phyloP scores from a whole-genome alignment of 768 basidiomycete genomes.

The Macrolepiota dolichaula region DNA sequence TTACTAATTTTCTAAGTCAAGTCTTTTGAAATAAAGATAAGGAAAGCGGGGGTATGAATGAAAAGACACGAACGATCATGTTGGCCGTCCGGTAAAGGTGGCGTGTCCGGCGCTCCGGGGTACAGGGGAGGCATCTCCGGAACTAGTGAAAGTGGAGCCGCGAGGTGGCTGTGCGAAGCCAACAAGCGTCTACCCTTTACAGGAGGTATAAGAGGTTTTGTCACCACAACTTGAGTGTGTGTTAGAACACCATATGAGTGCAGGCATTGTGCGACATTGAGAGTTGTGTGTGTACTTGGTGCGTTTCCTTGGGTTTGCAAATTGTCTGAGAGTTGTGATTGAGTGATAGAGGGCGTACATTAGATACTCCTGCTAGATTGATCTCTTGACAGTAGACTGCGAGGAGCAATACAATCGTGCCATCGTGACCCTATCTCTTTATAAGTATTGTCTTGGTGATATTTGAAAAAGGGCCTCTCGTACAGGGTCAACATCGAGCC shows the following conservation, averaged over 20 bases:
- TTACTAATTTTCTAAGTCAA: too few species aligned
- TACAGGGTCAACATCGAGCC: slow-evolving; percentile 70
- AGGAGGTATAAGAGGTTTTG: slow-evolving; percentile 67
- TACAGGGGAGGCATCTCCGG: too few species aligned
- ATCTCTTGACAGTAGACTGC: slow-evolving; percentile 66
- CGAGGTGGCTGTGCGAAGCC: too few species aligned
- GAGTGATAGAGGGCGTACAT: slow-evolving; percentile 39
- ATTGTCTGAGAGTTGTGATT: not conserved
- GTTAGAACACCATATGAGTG: slow-evolving; percentile 66
- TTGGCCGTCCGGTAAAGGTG: too few species aligned
- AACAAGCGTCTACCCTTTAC: too few species aligned
- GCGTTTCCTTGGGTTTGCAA: slow-evolving; percentile 81
- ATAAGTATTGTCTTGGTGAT: not conserved
- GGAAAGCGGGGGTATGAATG: too few species aligned
- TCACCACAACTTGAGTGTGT: slow-evolving; percentile 62
- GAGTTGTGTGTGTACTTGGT: slow-evolving; percentile 50
- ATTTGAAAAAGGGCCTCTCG: slow-evolving; percentile 14
- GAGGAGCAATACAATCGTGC: slow-evolving; percentile 80
- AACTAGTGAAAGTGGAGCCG: too few species aligned
- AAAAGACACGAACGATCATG: too few species aligned
- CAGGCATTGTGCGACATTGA: slow-evolving; percentile 77
- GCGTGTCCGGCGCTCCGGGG: too few species aligned
- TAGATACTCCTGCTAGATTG: slow-evolving; percentile 75
- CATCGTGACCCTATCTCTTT: slow-evolving; percentile 75
- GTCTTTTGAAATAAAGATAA: too few species aligned